Evolutionary conservation across 345 rosid genomes (phyloP).

Genomic region (Eutrema heterophyllum): DNA sequence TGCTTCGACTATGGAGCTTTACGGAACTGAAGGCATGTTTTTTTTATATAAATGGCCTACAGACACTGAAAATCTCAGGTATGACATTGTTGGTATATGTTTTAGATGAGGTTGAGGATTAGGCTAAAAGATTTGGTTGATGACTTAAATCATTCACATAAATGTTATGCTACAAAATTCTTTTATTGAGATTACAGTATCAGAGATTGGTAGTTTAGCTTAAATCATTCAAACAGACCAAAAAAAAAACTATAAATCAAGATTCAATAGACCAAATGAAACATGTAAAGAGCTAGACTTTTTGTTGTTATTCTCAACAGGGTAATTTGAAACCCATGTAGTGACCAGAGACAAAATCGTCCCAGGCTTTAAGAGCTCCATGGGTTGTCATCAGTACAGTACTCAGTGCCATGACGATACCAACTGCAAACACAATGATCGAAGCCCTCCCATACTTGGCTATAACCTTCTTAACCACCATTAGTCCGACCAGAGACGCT

Average conservation of each 20-base stretch:
- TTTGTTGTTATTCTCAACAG: conserved; percentile 28
- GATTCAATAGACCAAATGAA: background rate
- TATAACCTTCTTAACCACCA: conserved; percentile 54
- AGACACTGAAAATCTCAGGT: background rate
- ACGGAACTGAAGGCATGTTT: background rate
- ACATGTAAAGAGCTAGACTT: background rate
- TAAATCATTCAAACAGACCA: background rate
- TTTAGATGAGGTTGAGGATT: background rate
- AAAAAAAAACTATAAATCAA: background rate
- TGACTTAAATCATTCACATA: background rate
- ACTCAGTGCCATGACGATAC: conserved; percentile 68
- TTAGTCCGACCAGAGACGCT: conserved; percentile 57
- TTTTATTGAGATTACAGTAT: background rate
- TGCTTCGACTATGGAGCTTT: background rate
- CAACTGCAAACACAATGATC: conserved; percentile 61
- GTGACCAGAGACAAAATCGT: conserved; percentile 45
- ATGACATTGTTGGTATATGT: background rate
- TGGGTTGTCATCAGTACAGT: conserved; percentile 52
- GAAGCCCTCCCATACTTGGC: conserved; percentile 64
- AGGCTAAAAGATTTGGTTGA: background rate
- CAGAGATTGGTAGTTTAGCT: background rate
- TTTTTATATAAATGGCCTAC: background rate
- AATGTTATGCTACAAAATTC: background rate
- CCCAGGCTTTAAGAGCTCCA: conserved; percentile 56
- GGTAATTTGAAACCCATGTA: conserved; percentile 70